These are phyloP conservation scores for Leccinum fallax DNA, from an alignment of 1,284 basidiomycete genomes.

Conservation along the genomic window DNA sequence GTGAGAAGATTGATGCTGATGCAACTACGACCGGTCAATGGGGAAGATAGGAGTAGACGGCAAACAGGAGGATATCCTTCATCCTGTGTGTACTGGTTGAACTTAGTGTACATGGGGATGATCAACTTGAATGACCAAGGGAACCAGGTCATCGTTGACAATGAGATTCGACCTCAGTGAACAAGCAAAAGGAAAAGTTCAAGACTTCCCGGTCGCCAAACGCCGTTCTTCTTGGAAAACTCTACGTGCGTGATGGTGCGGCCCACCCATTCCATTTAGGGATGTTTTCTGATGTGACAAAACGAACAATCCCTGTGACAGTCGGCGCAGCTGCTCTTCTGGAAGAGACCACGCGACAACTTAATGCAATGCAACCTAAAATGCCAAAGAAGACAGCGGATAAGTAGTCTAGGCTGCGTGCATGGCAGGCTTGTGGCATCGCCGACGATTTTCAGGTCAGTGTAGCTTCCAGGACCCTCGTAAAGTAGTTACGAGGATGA, in stretches of 20 bases:
- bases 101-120: background rate
- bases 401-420: background rate
- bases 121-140: background rate
- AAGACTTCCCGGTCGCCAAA: background rate
- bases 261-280: background rate
- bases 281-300: background rate
- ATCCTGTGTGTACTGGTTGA: background rate
- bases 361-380: background rate
- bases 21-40: background rate
- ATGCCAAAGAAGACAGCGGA: background rate
- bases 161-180: background rate
- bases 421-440: background rate
- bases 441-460: background rate
- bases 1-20: background rate
- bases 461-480: background rate
- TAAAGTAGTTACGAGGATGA: background rate
- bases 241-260: background rate
- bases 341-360: background rate
- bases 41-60: background rate
- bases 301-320: background rate
- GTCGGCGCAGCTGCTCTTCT: background rate
- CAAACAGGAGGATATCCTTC: background rate
- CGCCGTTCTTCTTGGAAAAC: background rate
- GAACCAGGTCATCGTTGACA: background rate
- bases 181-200: background rate